Evolutionary conservation across 139 green algal genomes (phyloP), one percentile per base, ranked within the genome.

Genomic region (Closterium sp.): DNA sequence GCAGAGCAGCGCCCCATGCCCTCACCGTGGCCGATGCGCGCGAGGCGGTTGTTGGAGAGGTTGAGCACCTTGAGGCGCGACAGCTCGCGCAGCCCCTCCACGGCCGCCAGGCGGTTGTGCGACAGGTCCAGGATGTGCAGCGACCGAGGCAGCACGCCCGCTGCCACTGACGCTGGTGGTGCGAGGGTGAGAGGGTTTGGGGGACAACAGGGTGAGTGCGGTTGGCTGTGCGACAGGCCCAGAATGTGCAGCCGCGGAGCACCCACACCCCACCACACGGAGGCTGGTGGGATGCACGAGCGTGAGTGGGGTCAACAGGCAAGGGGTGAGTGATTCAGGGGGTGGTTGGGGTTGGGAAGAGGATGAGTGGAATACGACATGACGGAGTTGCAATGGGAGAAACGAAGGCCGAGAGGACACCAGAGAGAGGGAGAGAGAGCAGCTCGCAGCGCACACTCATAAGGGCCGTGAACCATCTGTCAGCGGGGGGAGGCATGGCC

Each of bases 61-160:
- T 94, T 94, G 34, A 94, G 91, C 34, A 94, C 87, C 4, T 84
- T 83, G 36, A 94, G 91, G 64, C 91, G 88, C 1, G 91, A 69
- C 25, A 94, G 84, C 32, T 94, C 91, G 5, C 91, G 3, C 2
- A 94, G 89, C 34, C 88, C 81, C 81, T 92, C 91, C 16, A 92
- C 43, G 0, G 84, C 91, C 5, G 85, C 33, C 25, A 94, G 69
- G 21, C 38, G 34, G 36, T 92, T 92, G 89, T 66, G 32, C 31
- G 89, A 93, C 33, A 93, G 90, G 85, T 93, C 90, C 33, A 93
- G 90, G 33, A 31, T 86, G 85, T 93, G 90, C 28, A 93, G 90
- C n/a, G 81, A 55, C 23, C 36, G 36, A 2, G 90, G 90, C 35
- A 93, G 81, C 34, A 85, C 30, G 0, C 64, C 87, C 1, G 64